phyloP scores from a whole-genome alignment of 2,329 filamentous ascomycete species.

The Colletotrichum sp. region DNA sequence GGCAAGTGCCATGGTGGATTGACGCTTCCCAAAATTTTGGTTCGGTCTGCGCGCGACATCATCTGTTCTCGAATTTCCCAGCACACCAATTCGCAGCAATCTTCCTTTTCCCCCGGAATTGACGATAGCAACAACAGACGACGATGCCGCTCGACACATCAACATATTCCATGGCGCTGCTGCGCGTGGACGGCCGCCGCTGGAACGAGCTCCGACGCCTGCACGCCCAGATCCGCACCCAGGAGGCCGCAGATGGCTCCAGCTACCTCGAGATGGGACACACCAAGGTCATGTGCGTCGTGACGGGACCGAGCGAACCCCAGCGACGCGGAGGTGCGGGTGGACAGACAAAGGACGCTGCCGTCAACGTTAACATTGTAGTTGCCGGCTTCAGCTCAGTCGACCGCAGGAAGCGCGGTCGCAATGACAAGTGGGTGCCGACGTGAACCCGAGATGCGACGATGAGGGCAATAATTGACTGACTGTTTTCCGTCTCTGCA shows the following conservation, averaged over 20 bases:
- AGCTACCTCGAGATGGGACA: constrained; percentile 97
- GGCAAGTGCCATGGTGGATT: constrained; percentile 7
- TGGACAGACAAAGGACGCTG: constrained; percentile 56
- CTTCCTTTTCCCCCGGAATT: background rate
- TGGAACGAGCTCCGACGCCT: constrained; percentile 97
- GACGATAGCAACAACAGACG: background rate
- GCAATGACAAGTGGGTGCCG: constrained; percentile 75
- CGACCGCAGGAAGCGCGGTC: constrained; percentile 78
- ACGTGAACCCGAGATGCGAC: background rate
- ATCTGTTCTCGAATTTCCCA: background rate
- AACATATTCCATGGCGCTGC: constrained; percentile 84
- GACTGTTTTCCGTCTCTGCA: constrained; percentile 37
- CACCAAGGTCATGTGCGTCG: constrained; percentile 93
- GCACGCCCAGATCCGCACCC: constrained; percentile 88
- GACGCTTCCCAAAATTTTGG: constrained; percentile 18
- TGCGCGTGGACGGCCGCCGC: constrained; percentile 82
- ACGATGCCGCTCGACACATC: constrained; percentile 93
- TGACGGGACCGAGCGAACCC: constrained; percentile 82
- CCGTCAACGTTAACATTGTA: constrained; percentile 81
- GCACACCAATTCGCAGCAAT: background rate
- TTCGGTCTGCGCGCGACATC: background rate
- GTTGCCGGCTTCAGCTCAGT: constrained; percentile 88
- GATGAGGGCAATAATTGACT: background rate
- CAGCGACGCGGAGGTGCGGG: constrained; percentile 35
- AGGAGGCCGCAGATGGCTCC: constrained; percentile 90